Conservation (phyloP, 23 red algal genomes). For the Gracilaria domingensis region DNA sequence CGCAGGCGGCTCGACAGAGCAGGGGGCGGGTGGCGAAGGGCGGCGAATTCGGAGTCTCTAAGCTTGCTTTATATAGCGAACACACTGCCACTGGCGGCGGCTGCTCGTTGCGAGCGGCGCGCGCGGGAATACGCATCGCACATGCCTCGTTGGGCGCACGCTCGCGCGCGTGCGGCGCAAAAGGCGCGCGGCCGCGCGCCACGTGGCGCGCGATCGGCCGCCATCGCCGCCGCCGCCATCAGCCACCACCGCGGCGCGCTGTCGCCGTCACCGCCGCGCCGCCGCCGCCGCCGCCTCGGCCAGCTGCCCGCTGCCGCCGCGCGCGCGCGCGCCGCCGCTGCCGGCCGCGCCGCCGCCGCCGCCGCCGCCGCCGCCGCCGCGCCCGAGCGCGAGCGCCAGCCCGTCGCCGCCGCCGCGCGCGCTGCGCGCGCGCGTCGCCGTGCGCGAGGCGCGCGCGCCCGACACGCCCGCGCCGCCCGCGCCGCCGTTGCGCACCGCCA, state of each 20-base stretch:
- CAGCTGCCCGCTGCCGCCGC: neutral
- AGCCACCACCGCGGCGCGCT: neutral
- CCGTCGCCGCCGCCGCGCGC: neutral
- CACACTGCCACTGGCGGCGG: too few species aligned
- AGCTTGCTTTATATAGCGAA: too few species aligned
- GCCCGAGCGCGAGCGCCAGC: neutral
- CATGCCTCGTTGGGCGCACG: too few species aligned
- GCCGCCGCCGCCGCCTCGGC: neutral
- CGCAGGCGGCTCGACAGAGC: too few species aligned
- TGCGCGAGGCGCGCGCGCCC: too few species aligned
- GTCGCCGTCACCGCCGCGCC: neutral
- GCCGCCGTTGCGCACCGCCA: neutral
- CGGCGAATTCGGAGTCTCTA: too few species aligned
- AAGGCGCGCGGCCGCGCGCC: neutral
- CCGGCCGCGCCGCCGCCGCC: slow-evolving; percentile 7
- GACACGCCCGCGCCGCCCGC: neutral
- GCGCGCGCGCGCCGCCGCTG: neutral
- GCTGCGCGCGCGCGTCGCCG: neutral
- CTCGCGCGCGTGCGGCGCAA: neutral
- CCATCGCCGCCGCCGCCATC: neutral
- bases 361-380: neutral
- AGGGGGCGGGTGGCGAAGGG: too few species aligned
- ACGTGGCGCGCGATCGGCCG: neutral
- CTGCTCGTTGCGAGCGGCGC: too few species aligned
- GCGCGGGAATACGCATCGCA: too few species aligned